Percentiles rank a stretch among this genome's conserved stretches.
phyloP scores from a whole-genome alignment of 2,329 filamentous ascomycete species.

The Orbilia ellipsospora region DNA sequence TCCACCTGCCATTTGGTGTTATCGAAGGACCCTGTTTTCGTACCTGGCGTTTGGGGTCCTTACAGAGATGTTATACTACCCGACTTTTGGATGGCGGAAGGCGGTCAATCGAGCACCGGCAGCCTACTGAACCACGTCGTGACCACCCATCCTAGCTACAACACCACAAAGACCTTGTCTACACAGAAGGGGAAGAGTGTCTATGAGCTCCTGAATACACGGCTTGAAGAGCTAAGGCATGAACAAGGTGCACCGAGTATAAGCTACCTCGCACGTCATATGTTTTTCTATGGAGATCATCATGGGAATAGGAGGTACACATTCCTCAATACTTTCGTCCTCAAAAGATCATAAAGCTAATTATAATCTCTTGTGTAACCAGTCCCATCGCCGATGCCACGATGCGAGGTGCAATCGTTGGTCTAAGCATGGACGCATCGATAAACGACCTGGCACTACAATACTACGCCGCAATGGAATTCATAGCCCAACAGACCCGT shows the following conservation, averaged over 20 bases:
- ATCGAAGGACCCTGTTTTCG: conserved; percentile 92
- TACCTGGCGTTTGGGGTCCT: conserved; percentile 94
- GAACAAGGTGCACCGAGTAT: conserved; percentile 78
- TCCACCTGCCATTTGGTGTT: conserved; percentile 98
- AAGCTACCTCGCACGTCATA: conserved; percentile 87
- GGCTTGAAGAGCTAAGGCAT: conserved; percentile 79
- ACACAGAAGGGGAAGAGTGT: conserved; percentile 87
- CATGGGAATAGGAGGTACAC: conserved; percentile 86
- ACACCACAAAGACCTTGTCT: conserved; percentile 80
- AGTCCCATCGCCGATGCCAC: conserved; percentile 84
- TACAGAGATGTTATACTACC: conserved; percentile 94
- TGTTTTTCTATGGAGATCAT: conserved; percentile 98
- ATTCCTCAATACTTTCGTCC: neutral
- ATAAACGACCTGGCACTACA: conserved; percentile 87
- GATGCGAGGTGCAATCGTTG: conserved; percentile 91
- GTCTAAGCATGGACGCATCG: conserved; percentile 85
- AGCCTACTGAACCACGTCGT: conserved; percentile 94
- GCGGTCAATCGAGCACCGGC: conserved; percentile 94
- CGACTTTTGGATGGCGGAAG: conserved; percentile 95
- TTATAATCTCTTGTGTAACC: neutral
- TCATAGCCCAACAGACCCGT: conserved; percentile 94
- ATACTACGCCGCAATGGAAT: conserved; percentile 97
- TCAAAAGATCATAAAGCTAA: neutral
- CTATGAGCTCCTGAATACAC: conserved; percentile 92
- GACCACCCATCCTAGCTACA: conserved; percentile 91